Percentiles rank a stretch among this genome's conserved stretches.
phyloP scores from a whole-genome alignment of 1,284 basidiomycete species.

The Tylopilus sp. region DNA sequence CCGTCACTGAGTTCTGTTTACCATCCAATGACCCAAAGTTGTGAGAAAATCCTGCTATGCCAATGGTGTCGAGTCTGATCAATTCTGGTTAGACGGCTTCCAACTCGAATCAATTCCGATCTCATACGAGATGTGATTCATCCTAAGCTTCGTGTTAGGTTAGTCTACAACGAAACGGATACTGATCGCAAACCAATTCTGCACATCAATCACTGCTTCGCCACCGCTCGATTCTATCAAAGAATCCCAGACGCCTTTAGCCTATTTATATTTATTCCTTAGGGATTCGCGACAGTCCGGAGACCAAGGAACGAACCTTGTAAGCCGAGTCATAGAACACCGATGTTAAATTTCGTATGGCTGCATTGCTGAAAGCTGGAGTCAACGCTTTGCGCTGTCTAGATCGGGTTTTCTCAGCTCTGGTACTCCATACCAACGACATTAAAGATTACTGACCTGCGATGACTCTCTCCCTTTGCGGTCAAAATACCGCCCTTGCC shows the following conservation, averaged over 20 bases:
- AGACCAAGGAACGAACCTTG: constrained; percentile 23
- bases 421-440: not conserved
- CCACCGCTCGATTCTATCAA: constrained; percentile 37
- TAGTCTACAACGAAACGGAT: constrained; percentile 9
- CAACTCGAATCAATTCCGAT: constrained; percentile 8
- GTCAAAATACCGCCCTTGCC: constrained; percentile 20
- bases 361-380: constrained; percentile 46
- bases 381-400: constrained; percentile 46
- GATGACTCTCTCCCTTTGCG: constrained; percentile 23
- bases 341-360: constrained; percentile 40
- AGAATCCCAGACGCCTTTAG: constrained; percentile 45
- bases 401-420: not conserved
- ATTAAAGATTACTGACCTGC: constrained; percentile 13
- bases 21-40: constrained; percentile 54
- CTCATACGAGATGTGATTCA: constrained; percentile 48
- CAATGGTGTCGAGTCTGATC: constrained; percentile 52
- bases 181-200: constrained; percentile 27
- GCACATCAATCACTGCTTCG: constrained; percentile 46
- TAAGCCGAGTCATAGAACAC: constrained; percentile 44
- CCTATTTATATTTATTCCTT: constrained; percentile 37
- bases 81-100: constrained; percentile 23
- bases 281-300: not conserved
- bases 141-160: constrained; percentile 36
- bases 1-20: constrained; percentile 41
- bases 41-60: constrained; percentile 59